A percentile compares a stretch with the other conserved stretches of the same genome.
Conservation (phyloP, 768 basidiomycete species). For the Rossbeevera mucosa region DNA sequence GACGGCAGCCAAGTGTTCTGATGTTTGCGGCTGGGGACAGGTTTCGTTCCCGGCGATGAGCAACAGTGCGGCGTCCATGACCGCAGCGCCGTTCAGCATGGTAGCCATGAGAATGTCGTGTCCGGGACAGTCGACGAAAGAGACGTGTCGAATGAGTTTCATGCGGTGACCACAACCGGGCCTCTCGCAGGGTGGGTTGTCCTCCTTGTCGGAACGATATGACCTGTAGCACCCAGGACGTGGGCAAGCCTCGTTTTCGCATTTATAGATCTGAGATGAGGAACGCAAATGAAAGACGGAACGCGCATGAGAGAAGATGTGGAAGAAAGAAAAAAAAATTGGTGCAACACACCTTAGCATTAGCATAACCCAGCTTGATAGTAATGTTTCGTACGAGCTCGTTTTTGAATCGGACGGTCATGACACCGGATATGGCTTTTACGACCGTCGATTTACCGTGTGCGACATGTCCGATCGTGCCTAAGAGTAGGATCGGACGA, state of each 20-base stretch:
- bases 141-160: conserved; percentile 79
- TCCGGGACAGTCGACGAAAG: conserved; percentile 96
- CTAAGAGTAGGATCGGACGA: conserved; percentile 35
- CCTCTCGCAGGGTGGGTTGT: conserved; percentile 87
- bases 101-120: conserved; percentile 99
- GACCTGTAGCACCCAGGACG: conserved; percentile 59
- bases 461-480: conserved; percentile 98
- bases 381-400: conserved; percentile 99
- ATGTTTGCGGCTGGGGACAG: conserved; percentile 98
- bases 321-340: neutral
- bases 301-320: neutral
- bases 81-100: conserved; percentile 99
- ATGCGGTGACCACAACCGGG: conserved; percentile 87
- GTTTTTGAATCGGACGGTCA: conserved; percentile 99
- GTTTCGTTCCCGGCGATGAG: conserved; percentile 98
- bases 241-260: conserved; percentile 89
- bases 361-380: conserved; percentile 87
- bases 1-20: conserved; percentile 96
- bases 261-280: conserved; percentile 84
- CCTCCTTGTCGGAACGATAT: conserved; percentile 92
- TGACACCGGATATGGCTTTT: conserved; percentile 97
- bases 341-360: conserved; percentile 75
- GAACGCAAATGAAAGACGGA: neutral
- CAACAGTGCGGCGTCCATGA: conserved; percentile 97
- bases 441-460: conserved; percentile 97